phyloP scores from a whole-genome alignment of 164 flowering plant species.

The Stephania yunnanensis region DNA sequence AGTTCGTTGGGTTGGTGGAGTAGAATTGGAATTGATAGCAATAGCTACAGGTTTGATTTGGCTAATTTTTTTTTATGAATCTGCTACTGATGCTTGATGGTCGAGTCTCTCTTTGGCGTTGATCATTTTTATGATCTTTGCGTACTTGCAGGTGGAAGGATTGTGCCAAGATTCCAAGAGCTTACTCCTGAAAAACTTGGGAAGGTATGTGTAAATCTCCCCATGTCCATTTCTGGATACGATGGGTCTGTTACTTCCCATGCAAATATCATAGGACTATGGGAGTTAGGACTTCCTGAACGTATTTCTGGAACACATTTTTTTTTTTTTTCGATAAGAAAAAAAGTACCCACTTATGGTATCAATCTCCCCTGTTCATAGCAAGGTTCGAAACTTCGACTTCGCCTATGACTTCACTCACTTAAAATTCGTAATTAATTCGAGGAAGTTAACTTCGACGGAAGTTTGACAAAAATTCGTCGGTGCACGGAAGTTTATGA shows the following conservation, averaged over 20 bases:
- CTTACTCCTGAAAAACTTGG: constrained; percentile 88
- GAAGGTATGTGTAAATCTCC: constrained; percentile 35
- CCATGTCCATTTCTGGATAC: not conserved
- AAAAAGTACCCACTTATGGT: no score
- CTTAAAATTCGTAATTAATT: no score
- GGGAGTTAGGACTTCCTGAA: not conserved
- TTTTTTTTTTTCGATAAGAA: no score
- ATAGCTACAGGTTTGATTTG: constrained; percentile 85
- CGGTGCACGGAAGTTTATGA: no score
- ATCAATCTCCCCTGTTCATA: no score
- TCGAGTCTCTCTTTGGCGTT: constrained; percentile 1
- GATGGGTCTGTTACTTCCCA: not conserved
- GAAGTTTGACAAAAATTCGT: no score
- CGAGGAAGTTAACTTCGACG: no score
- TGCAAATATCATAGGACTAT: not conserved
- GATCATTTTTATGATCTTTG: not conserved
- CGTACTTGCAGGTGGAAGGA: constrained; percentile 75
- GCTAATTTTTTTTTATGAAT: not conserved
- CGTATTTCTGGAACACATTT: not conserved
- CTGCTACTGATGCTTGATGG: not conserved
- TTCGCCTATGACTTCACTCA: no score
- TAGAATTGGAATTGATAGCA: constrained; percentile 92
- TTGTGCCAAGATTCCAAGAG: constrained; percentile 98
- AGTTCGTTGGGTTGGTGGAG: constrained; percentile 99
- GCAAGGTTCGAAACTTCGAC: no score